phyloP scores from a whole-genome alignment of 2,329 filamentous ascomycete species.

The Calonectria hawksworthii region DNA sequence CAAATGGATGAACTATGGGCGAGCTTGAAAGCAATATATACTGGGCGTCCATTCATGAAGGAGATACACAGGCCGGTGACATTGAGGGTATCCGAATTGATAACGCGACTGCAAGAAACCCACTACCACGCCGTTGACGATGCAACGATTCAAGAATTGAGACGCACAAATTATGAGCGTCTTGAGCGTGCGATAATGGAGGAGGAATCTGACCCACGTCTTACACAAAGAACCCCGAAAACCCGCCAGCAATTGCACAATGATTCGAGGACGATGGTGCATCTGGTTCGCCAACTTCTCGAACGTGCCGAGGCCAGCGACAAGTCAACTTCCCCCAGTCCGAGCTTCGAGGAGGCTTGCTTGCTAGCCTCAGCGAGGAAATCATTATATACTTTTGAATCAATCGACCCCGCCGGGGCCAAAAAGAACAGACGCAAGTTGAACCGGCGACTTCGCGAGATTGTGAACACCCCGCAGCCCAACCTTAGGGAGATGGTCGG shows the following conservation, averaged over 20 bases:
- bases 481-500: constrained; percentile 52
- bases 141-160: constrained; percentile 35
- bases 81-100: constrained; percentile 44
- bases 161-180: constrained; percentile 47
- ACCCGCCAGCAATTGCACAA: constrained; percentile 46
- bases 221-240: constrained; percentile 40
- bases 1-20: constrained; percentile 52
- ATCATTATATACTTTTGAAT: constrained; percentile 45
- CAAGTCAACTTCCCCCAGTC: constrained; percentile 35
- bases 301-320: constrained; percentile 44
- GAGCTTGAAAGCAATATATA: constrained; percentile 48
- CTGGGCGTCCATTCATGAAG: constrained; percentile 53
- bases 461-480: constrained; percentile 43
- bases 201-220: constrained; percentile 44
- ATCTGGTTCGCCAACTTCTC: constrained; percentile 50
- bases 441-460: constrained; percentile 49
- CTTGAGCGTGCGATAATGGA: constrained; percentile 47
- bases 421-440: constrained; percentile 42
- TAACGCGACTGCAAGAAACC: constrained; percentile 45
- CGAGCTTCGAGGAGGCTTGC: constrained; percentile 49
- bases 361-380: constrained; percentile 34
- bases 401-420: constrained; percentile 45
- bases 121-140: constrained; percentile 47
- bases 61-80: constrained; percentile 50
- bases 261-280: constrained; percentile 43